Evolutionary conservation across 495 filamentous ascomycete genomes (phyloP).

Genomic region (Penicillium diatomitis): DNA sequence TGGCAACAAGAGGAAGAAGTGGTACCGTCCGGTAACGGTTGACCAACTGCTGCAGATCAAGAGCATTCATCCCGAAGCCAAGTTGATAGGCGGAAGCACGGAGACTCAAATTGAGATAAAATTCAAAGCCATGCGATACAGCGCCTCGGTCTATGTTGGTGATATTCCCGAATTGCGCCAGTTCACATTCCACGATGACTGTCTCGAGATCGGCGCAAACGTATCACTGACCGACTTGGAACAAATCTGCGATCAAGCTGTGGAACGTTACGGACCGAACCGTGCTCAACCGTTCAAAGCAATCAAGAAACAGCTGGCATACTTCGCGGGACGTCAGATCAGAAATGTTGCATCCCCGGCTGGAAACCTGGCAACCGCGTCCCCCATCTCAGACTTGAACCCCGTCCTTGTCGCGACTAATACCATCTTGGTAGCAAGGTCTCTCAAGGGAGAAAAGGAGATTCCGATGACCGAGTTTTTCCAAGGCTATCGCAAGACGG

Average conservation of each 20-base stretch:
- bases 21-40: constrained; percentile 83
- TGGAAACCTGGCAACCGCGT: constrained; percentile 90
- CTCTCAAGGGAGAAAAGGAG: constrained; percentile 56
- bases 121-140: constrained; percentile 91
- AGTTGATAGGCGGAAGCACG: constrained; percentile 91
- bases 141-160: constrained; percentile 81
- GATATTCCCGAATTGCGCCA: constrained; percentile 83
- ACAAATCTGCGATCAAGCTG: constrained; percentile 55
- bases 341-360: constrained; percentile 94
- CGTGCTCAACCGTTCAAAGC: constrained; percentile 53
- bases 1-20: constrained; percentile 90
- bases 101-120: constrained; percentile 98
- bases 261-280: constrained; percentile 66
- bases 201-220: constrained; percentile 85
- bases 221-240: constrained; percentile 73
- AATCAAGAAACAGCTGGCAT: constrained; percentile 48
- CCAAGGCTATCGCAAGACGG: constrained; percentile 80
- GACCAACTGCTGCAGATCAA: constrained; percentile 89
- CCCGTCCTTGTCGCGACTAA: constrained; percentile 87
- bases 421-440: constrained; percentile 70
- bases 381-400: constrained; percentile 93
- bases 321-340: constrained; percentile 94
- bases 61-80: constrained; percentile 70
- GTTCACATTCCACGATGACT: constrained; percentile 68
- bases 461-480: constrained; percentile 93